phyloP scores from a whole-genome alignment of 352 stramenopile species.

The Elongisporangium prolatum region DNA sequence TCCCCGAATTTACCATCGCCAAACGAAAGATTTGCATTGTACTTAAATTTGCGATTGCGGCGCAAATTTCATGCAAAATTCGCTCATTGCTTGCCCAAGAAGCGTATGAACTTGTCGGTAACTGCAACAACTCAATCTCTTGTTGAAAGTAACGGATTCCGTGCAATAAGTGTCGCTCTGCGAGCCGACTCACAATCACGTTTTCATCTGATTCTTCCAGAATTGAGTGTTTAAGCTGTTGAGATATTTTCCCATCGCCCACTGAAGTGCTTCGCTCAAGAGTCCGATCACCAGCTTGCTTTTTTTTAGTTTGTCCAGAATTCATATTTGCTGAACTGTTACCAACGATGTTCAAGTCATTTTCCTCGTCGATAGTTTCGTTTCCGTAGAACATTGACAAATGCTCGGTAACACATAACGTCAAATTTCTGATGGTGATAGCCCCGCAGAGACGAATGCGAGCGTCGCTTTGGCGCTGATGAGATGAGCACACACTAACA shows the following conservation, averaged over 20 bases:
- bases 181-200: slow-evolving; percentile 25
- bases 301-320: slow-evolving; percentile 5
- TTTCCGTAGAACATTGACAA: slow-evolving; percentile 50
- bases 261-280: not conserved
- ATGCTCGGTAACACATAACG: slow-evolving; percentile 57
- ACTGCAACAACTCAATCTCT: slow-evolving; percentile 33
- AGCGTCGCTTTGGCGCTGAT: slow-evolving; percentile 7
- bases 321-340: not conserved
- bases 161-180: slow-evolving; percentile 53
- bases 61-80: slow-evolving; percentile 50
- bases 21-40: slow-evolving; percentile 51
- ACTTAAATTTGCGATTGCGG: slow-evolving; percentile 66
- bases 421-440: slow-evolving; percentile 62
- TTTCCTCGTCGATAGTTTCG: slow-evolving; percentile 10
- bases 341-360: not conserved
- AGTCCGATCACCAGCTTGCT: not conserved
- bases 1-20: slow-evolving; percentile 44
- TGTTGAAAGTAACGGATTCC: slow-evolving; percentile 54
- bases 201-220: not conserved
- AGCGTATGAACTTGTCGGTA: not conserved
- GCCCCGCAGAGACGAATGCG: slow-evolving; percentile 49
- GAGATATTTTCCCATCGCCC: not conserved
- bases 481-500: slow-evolving; percentile 44
- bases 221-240: not conserved
- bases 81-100: slow-evolving; percentile 18